A percentile compares a stretch with the other conserved stretches of the same genome.
Evolutionary conservation across 164 flowering plant species (phyloP).

Genomic region (Magnolia officinalis): DNA sequence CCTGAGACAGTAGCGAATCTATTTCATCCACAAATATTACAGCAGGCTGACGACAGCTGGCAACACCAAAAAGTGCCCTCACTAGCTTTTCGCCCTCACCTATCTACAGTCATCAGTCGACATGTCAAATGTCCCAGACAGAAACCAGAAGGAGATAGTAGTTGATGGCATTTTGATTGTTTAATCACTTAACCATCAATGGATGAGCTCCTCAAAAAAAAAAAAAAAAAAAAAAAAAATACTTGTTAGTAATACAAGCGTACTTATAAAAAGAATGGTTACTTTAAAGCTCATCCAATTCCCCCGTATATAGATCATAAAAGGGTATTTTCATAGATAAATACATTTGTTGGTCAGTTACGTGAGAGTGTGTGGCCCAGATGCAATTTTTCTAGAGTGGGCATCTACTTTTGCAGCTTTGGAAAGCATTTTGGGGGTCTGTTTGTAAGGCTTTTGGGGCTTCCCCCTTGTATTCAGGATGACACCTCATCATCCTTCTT

Average conservation of each 20-base stretch:
- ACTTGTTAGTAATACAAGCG: background rate
- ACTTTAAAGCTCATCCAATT: background rate
- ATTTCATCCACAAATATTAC: constrained; percentile 99
- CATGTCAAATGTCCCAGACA: background rate
- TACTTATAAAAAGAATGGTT: too few species aligned
- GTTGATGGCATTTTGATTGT: background rate
- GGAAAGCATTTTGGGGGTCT: too few species aligned
- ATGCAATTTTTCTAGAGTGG: too few species aligned
- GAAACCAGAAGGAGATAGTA: background rate
- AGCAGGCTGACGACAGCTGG: constrained; percentile 99
- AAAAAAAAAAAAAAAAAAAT: background rate
- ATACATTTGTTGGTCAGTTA: too few species aligned
- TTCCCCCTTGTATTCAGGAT: too few species aligned
- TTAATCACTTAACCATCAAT: background rate
- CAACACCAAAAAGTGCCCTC: constrained; percentile 98
- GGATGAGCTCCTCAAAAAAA: background rate
- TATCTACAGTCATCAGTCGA: constrained; percentile 44
- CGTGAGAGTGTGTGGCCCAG: too few species aligned
- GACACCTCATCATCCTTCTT: too few species aligned
- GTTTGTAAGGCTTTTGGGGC: too few species aligned
- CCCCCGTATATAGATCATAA: background rate
- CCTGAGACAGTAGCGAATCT: constrained; percentile 98
- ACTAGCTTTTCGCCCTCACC: constrained; percentile 99
- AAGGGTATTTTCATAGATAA: background rate
- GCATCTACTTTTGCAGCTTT: too few species aligned